Evolutionary conservation across 441 rosid genomes (phyloP), one percentile per base, ranked within the genome.

Genomic region (Theobroma grandiflorum): DNA sequence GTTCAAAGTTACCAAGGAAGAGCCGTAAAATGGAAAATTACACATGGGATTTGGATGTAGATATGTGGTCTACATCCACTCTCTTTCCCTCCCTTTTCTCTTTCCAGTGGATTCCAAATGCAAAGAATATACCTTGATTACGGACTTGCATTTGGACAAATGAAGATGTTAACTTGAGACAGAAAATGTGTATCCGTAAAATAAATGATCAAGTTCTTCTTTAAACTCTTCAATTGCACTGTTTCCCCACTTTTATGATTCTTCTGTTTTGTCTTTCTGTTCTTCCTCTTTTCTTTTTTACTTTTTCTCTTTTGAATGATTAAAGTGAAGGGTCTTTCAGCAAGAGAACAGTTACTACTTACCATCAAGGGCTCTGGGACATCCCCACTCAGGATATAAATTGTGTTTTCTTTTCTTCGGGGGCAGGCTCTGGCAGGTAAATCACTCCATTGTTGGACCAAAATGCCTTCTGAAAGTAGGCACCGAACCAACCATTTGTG

Each of bases 401-500:
- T 33, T 33, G 40, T 40, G 2, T 59, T 66, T 20, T 15, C 43
- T 47, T 67, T 8, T 8, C 2, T 20, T 67, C 3, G 63, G 11
- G 15, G 5, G 6, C 37, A 22, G 64, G 3, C 52, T 9, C 14
- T 42, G 50, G 16, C 52, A 22, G 55, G 2, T 71, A 49, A 50
- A 31, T 50, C 7, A 50, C 75, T 71, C 61, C 43, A 33, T 31
- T 5, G 4, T 10, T 50, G 59, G 75, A 71, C 43, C 55, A 68
- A 12, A 45, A 45, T 45, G 5, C 12, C 74, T 49, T 47, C 1
- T 43, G 53, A 55, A 45, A n/a, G 53, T 64, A 50, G 49, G 38
- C 62, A 64, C 84, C 82, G 73, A 66, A 80, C 15, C 37, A 35
- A 43, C 69, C 58, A 49, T 50, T 8, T 67, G n/a, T 58, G 43